These are phyloP conservation scores for Alternaria gaisen DNA, from an alignment of 2,329 filamentous ascomycete species.

Conservation along the genomic window DNA sequence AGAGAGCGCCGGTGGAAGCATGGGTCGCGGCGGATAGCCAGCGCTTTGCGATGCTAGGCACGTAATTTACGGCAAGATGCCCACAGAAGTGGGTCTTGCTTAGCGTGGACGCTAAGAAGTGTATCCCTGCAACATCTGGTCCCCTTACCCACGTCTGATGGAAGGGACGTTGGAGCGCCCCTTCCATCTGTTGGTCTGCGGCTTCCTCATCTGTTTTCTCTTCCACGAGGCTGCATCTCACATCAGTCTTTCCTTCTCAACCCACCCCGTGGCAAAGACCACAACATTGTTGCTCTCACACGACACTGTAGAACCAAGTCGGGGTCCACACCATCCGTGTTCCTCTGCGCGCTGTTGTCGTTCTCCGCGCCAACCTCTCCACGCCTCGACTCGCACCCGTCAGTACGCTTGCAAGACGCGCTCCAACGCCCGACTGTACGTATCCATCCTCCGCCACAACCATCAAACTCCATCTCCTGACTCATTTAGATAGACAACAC, in stretches of 20 bases:
- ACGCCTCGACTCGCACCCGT: conserved; percentile 30
- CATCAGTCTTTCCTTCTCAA: conserved; percentile 22
- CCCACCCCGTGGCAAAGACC: conserved; percentile 21
- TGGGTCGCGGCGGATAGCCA: conserved; percentile 16
- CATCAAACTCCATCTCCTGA: conserved; percentile 9
- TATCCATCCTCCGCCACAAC: neutral
- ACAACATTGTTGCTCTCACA: conserved; percentile 15
- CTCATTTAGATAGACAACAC: conserved; percentile 3
- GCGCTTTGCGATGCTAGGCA: conserved; percentile 23
- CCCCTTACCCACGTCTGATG: conserved; percentile 21
- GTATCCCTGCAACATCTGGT: conserved; percentile 14
- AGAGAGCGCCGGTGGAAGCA: neutral
- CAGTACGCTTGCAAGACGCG: conserved; percentile 24
- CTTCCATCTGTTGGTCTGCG: conserved; percentile 35
- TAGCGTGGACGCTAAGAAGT: neutral
- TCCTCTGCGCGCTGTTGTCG: conserved; percentile 35
- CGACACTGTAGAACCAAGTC: conserved; percentile 12
- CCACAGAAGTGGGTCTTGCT: conserved; percentile 9
- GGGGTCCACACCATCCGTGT: conserved; percentile 22
- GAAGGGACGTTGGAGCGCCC: conserved; percentile 37
- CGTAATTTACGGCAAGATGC: conserved; percentile 24
- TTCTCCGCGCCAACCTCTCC: conserved; percentile 37
- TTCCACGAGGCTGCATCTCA: conserved; percentile 28
- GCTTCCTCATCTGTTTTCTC: conserved; percentile 33
- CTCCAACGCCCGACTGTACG: conserved; percentile 22